Evolutionary conservation across 2,329 filamentous ascomycete species (phyloP).

Genomic region (Plectosphaerella plurivora): DNA sequence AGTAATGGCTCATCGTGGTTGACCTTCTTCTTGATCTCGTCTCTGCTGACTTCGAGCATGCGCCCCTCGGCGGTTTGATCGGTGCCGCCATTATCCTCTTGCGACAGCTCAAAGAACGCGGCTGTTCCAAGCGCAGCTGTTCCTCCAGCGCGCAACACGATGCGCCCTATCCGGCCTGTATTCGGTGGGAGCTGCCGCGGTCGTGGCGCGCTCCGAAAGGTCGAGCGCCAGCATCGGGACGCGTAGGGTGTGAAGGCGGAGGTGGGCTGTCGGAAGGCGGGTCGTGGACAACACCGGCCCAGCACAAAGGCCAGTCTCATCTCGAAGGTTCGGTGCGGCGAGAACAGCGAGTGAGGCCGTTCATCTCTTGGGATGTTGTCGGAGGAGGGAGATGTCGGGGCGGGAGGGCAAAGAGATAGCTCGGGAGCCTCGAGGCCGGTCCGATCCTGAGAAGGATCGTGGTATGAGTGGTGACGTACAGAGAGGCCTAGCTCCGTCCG

Average conservation of each 20-base stretch:
- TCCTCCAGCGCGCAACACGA: constrained; percentile 34
- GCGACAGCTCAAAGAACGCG: constrained; percentile 54
- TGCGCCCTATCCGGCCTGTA: constrained; percentile 12
- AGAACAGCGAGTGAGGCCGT: constrained; percentile 2
- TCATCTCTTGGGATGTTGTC: constrained; percentile 12
- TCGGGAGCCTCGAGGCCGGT: not conserved
- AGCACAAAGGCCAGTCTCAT: constrained; percentile 42
- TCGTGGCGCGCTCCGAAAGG: not conserved
- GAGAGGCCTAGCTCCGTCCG: not conserved
- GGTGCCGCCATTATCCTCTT: constrained; percentile 44
- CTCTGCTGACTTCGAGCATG: constrained; percentile 78
- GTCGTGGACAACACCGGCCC: constrained; percentile 39
- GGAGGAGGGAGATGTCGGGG: not conserved
- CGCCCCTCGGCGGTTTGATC: constrained; percentile 71
- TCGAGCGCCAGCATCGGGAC: constrained; percentile 1
- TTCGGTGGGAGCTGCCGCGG: not conserved
- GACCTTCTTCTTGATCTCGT: constrained; percentile 70
- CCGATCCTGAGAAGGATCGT: not conserved
- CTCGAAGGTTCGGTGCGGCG: constrained; percentile 18
- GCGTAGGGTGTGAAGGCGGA: not conserved
- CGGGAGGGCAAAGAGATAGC: not conserved
- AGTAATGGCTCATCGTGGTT: constrained; percentile 58
- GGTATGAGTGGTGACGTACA: not conserved
- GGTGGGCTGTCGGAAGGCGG: constrained; percentile 22
- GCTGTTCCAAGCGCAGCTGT: constrained; percentile 45